phyloP scores from a whole-genome alignment of 768 basidiomycete genomes.

The Termitomyces sp. region DNA sequence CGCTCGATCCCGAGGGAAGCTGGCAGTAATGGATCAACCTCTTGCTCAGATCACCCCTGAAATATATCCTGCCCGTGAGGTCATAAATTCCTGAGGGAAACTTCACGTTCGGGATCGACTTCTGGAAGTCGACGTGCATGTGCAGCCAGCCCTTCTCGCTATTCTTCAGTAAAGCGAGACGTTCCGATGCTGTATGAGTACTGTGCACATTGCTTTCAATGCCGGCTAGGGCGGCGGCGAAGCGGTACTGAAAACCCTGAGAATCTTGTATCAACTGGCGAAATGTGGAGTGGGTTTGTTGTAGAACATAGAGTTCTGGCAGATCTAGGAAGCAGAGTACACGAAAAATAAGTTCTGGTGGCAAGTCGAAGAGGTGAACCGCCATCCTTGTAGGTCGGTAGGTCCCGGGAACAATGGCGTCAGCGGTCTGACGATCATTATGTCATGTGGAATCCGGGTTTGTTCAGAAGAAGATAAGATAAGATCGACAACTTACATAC shows the following conservation, averaged over 20 bases:
- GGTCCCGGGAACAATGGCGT: too few species aligned
- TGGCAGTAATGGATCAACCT: conserved; percentile 29
- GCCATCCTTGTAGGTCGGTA: too few species aligned
- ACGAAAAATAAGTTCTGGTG: conserved; percentile 29
- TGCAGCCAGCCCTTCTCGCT: conserved; percentile 32
- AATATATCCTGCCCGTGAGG: conserved; percentile 37
- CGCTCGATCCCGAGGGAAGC: conserved; percentile 28
- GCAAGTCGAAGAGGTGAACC: conserved; percentile 25
- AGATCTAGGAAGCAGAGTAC: conserved; percentile 28
- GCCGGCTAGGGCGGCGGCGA: conserved; percentile 24
- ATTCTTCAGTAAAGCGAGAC: conserved; percentile 24
- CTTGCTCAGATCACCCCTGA: conserved; percentile 31
- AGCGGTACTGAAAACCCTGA: conserved; percentile 30
- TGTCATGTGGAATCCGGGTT: too few species aligned
- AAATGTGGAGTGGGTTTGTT: conserved; percentile 22
- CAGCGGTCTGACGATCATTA: too few species aligned
- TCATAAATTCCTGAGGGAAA: conserved; percentile 39
- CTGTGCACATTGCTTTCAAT: conserved; percentile 29
- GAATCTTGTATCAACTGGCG: conserved; percentile 27
- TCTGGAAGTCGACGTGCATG: conserved; percentile 25
- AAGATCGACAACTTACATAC: too few species aligned
- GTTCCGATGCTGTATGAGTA: conserved; percentile 16
- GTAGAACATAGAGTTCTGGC: conserved; percentile 25
- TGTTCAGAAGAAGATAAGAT: too few species aligned
- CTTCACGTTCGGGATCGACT: conserved; percentile 26